These are phyloP conservation scores for Apocynum venetum DNA, from an alignment of 257 asterid species.

Conservation along the genomic window DNA sequence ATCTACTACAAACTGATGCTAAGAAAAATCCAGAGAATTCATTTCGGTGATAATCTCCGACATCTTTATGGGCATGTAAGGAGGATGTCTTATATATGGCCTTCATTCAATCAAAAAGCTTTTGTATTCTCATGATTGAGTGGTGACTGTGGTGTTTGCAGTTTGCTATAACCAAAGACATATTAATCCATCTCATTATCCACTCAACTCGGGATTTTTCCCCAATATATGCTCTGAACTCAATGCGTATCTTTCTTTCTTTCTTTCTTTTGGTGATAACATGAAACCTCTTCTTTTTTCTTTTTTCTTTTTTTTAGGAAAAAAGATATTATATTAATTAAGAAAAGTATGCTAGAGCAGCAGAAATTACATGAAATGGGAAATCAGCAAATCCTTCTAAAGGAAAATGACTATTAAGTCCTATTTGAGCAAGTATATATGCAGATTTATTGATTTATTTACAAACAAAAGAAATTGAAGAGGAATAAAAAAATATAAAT, in stretches of 20 bases:
- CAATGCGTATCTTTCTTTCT: constrained; percentile 2
- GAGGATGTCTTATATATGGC: constrained; percentile 25
- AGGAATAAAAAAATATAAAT: no score
- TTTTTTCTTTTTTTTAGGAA: no score
- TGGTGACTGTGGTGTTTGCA: constrained; percentile 23
- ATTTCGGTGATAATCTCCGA: neutral
- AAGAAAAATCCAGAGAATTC: neutral
- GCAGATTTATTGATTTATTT: no score
- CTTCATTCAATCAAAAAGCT: constrained; percentile 6
- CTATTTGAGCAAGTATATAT: no score
- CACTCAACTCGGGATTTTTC: neutral
- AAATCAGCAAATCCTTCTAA: no score
- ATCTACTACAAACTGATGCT: neutral
- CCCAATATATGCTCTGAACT: neutral
- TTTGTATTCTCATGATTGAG: constrained; percentile 31
- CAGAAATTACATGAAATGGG: no score
- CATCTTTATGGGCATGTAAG: constrained; percentile 11
- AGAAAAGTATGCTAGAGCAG: no score
- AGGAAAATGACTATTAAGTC: no score
- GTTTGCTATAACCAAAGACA: neutral
- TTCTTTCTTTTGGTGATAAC: neutral
- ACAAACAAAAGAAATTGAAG: no score
- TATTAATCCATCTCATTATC: neutral
- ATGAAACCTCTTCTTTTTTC: no score
- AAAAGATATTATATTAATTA: no score